A percentile compares a stretch with the other conserved stretches of the same genome.
These are phyloP conservation scores for Trametes cingulata DNA, from an alignment of 768 basidiomycete species.

Conservation along the genomic window DNA sequence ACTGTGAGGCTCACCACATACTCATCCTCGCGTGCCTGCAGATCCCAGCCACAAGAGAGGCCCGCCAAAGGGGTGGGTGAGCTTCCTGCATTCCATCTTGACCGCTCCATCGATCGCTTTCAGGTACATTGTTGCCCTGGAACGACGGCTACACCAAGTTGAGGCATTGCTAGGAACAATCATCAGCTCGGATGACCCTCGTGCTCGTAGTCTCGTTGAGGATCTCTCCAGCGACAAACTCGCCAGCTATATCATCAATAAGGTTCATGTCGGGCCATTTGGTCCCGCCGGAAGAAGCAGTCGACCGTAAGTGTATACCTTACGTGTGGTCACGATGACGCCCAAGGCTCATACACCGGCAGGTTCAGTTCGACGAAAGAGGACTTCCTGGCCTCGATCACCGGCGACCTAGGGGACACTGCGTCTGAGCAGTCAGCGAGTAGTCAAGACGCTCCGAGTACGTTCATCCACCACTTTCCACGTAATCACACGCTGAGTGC, in stretches of 20 bases:
- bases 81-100: not conserved
- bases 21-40: not conserved
- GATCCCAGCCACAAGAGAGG: slow-evolving; percentile 35
- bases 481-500: not conserved
- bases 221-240: slow-evolving; percentile 38
- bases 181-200: slow-evolving; percentile 39
- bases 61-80: slow-evolving; percentile 34
- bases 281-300: slow-evolving; percentile 32
- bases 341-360: not conserved
- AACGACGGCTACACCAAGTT: slow-evolving; percentile 44
- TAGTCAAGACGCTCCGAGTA: slow-evolving; percentile 2
- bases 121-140: slow-evolving; percentile 45
- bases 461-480: not conserved
- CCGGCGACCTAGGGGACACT: slow-evolving; percentile 24
- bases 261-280: slow-evolving; percentile 39
- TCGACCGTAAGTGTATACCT: slow-evolving; percentile 25
- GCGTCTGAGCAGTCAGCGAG: slow-evolving; percentile 14
- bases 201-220: slow-evolving; percentile 38
- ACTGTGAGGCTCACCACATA: not conserved
- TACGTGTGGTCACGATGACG: not conserved
- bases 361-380: slow-evolving; percentile 34
- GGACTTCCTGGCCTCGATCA: slow-evolving; percentile 33
- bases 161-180: slow-evolving; percentile 46
- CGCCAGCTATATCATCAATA: slow-evolving; percentile 41
- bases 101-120: not conserved